These are phyloP conservation scores for Catharanthus roseus DNA, from an alignment of 257 asterid genomes.

Conservation along the genomic window DNA sequence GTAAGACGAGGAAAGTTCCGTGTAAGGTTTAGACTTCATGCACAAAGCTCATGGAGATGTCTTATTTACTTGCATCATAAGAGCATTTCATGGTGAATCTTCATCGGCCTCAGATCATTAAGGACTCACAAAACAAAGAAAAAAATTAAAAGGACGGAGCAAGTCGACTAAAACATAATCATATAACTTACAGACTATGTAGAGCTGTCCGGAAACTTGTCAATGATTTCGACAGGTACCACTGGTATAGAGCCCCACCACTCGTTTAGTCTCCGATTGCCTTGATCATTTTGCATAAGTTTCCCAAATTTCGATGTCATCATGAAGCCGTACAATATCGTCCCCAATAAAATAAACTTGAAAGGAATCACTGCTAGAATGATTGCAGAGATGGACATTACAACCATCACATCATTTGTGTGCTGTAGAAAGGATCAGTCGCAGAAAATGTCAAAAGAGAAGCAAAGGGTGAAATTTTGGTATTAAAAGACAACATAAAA, in stretches of 20 bases:
- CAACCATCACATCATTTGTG: conserved; percentile 52
- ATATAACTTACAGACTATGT: not conserved
- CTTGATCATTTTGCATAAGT: conserved; percentile 40
- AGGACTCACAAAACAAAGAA: too few species aligned
- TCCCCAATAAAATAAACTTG: conserved; percentile 46
- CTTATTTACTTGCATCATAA: too few species aligned
- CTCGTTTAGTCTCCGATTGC: conserved; percentile 62
- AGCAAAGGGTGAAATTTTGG: not conserved
- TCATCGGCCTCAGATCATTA: too few species aligned
- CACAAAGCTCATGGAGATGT: too few species aligned
- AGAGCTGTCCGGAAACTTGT: conserved; percentile 12
- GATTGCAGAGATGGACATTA: conserved; percentile 30
- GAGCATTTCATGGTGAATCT: too few species aligned
- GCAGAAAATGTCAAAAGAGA: not conserved
- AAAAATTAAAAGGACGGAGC: too few species aligned
- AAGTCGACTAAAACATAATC: not conserved
- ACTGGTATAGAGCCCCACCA: conserved; percentile 98
- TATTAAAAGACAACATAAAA: not conserved
- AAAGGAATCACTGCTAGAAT: conserved; percentile 52
- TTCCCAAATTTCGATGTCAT: conserved; percentile 44
- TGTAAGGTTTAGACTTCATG: too few species aligned
- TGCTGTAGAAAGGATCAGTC: conserved; percentile 38
- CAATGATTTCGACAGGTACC: conserved; percentile 48
- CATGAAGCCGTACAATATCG: conserved; percentile 31
- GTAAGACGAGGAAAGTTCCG: too few species aligned